Conservation (phyloP, 805 yeast genomes). For the Spathaspora gorwiae region DNA sequence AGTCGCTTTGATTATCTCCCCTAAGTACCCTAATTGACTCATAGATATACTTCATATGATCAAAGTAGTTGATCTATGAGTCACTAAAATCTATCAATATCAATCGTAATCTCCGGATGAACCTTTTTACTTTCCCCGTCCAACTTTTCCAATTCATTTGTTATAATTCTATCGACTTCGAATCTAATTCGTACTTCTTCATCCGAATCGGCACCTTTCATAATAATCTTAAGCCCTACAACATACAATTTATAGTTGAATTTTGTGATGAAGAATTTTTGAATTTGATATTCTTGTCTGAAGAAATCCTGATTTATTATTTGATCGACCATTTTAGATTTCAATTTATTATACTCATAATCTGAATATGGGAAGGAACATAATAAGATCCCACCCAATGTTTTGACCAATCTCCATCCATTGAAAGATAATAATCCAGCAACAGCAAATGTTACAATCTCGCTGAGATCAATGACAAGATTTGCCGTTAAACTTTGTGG, state of each 20-base stretch:
- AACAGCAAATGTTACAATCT: conserved; percentile 42
- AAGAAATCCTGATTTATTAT: conserved; percentile 50
- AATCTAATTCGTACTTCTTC: conserved; percentile 57
- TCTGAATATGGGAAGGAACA: conserved; percentile 49
- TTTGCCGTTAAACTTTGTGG: conserved; percentile 25
- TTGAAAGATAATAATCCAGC: conserved; percentile 42
- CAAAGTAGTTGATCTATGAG: no score
- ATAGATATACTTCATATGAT: no score
- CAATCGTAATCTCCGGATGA: conserved; percentile 35
- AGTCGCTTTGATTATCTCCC: no score
- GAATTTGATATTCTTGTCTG: conserved; percentile 45
- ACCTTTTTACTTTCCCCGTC: conserved; percentile 11
- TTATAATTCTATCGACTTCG: conserved; percentile 43
- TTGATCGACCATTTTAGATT: conserved; percentile 37
- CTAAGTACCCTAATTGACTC: no score
- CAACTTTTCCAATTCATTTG: conserved; percentile 24
- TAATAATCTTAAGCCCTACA: conserved; percentile 49
- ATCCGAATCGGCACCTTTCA: conserved; percentile 70
- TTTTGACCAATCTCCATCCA: conserved; percentile 50
- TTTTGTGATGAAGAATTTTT: conserved; percentile 51
- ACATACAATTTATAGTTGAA: conserved; percentile 59
- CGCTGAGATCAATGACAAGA: conserved; percentile 36
- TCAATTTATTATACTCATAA: conserved; percentile 32
- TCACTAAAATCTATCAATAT: conserved; percentile 17
- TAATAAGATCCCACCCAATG: conserved; percentile 49